Conservation (phyloP, 805 yeast genomes). For the Wickerhamiella galacta region DNA sequence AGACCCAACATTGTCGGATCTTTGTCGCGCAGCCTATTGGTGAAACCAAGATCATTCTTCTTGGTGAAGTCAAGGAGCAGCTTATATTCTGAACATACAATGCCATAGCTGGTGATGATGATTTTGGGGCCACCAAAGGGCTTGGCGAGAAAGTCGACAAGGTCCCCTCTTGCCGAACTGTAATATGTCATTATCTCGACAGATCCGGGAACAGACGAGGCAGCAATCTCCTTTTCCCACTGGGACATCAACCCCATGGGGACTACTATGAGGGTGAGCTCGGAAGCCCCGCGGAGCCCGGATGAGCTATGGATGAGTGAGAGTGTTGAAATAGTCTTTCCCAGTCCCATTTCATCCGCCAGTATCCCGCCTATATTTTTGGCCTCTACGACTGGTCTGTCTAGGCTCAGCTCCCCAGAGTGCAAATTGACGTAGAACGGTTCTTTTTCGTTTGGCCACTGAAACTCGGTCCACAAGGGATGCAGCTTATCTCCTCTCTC, state of each 20-base stretch:
- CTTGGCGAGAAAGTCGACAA: constrained; percentile 29
- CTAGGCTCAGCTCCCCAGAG: constrained; percentile 59
- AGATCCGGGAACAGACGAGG: constrained; percentile 24
- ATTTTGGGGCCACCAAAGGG: constrained; percentile 38
- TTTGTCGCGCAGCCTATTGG: constrained; percentile 8
- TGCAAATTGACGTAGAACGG: constrained; percentile 61
- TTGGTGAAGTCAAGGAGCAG: constrained; percentile 20
- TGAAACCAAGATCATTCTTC: constrained; percentile 8
- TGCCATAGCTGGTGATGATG: constrained; percentile 75
- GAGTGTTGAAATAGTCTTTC: constrained; percentile 75
- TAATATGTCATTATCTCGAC: constrained; percentile 40
- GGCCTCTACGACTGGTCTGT: constrained; percentile 47
- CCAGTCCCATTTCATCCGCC: constrained; percentile 95
- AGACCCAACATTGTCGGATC: constrained; percentile 30
- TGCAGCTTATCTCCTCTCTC: constrained; percentile 32
- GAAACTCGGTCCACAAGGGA: constrained; percentile 70
- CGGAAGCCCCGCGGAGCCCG: constrained; percentile 17
- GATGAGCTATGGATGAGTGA: constrained; percentile 44
- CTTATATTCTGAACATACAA: constrained; percentile 60
- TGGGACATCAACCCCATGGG: constrained; percentile 87
- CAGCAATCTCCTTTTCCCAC: constrained; percentile 70
- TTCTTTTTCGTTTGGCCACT: constrained; percentile 41
- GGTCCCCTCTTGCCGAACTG: constrained; percentile 42
- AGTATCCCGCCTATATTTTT: constrained; percentile 66
- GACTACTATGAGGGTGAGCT: constrained; percentile 53